Conservation (phyloP, 345 rosid genomes). For the Melaleuca quinquenervia region DNA sequence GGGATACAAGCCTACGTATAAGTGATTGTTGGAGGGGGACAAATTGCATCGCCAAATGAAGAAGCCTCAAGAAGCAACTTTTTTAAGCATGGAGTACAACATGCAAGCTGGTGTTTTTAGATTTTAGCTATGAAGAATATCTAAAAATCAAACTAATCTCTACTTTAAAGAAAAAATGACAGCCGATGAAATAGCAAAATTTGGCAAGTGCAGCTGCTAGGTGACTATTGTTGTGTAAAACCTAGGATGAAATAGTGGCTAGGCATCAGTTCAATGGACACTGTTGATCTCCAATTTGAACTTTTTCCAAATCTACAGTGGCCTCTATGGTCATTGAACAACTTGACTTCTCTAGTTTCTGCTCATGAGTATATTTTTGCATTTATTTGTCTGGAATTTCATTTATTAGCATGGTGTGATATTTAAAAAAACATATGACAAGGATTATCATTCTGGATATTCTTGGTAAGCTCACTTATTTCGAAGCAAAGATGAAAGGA, state of each 20-base stretch:
- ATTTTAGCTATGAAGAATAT: not conserved
- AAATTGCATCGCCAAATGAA: not conserved
- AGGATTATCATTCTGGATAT: not conserved
- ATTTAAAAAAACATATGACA: not conserved
- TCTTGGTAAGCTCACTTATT: not conserved
- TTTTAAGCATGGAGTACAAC: not conserved
- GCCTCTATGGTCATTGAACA: not conserved
- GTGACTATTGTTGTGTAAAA: not conserved
- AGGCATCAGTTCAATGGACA: not conserved
- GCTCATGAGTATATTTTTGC: not conserved
- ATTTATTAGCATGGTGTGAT: not conserved
- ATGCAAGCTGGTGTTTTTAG: not conserved
- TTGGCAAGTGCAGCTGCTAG: not conserved
- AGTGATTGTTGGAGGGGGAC: not conserved
- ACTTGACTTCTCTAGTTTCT: not conserved
- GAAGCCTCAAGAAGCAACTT: not conserved
- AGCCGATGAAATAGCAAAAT: not conserved
- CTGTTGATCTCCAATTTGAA: not conserved
- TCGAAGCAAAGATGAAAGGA: not conserved
- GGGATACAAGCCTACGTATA: not conserved
- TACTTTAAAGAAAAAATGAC: not conserved
- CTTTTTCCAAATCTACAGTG: not conserved
- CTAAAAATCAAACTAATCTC: not conserved
- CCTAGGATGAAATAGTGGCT: not conserved
- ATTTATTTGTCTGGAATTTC: not conserved